phyloP scores from a whole-genome alignment of 2,329 filamentous ascomycete genomes.

The Triangularia setosa region DNA sequence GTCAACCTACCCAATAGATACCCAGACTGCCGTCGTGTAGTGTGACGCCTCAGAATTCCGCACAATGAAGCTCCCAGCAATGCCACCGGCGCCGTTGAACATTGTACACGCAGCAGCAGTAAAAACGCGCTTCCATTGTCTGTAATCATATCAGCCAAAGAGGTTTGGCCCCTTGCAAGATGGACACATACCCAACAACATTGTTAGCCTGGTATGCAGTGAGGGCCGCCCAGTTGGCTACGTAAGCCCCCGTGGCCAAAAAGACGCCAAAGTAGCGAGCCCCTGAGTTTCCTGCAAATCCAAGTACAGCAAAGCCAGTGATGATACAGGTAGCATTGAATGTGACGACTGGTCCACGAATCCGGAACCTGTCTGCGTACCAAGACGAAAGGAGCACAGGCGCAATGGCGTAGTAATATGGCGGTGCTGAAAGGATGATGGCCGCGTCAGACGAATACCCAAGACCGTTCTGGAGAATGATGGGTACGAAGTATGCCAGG shows the following conservation, averaged over 20 bases:
- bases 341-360: conserved; percentile 59
- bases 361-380: conserved; percentile 56
- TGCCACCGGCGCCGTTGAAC: conserved; percentile 25
- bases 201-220: conserved; percentile 62
- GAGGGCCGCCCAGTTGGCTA: conserved; percentile 66
- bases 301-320: conserved; percentile 61
- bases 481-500: conserved; percentile 62
- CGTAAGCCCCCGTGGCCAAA: conserved; percentile 63
- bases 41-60: conserved; percentile 21
- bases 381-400: conserved; percentile 61
- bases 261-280: conserved; percentile 63
- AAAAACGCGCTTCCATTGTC: conserved; percentile 26
- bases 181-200: conserved; percentile 34
- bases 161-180: not conserved
- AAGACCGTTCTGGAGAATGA: conserved; percentile 52
- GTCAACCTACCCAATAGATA: conserved; percentile 22
- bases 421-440: conserved; percentile 62
- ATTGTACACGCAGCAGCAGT: conserved; percentile 24
- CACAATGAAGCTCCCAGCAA: conserved; percentile 26
- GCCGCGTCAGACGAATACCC: conserved; percentile 49
- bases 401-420: conserved; percentile 64
- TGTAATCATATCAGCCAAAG: not conserved
- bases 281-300: conserved; percentile 55
- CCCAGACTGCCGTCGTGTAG: conserved; percentile 24
- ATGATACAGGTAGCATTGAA: conserved; percentile 63